Evolutionary conservation across 495 filamentous ascomycete genomes (phyloP).

Genomic region (Aspergillus affinis): DNA sequence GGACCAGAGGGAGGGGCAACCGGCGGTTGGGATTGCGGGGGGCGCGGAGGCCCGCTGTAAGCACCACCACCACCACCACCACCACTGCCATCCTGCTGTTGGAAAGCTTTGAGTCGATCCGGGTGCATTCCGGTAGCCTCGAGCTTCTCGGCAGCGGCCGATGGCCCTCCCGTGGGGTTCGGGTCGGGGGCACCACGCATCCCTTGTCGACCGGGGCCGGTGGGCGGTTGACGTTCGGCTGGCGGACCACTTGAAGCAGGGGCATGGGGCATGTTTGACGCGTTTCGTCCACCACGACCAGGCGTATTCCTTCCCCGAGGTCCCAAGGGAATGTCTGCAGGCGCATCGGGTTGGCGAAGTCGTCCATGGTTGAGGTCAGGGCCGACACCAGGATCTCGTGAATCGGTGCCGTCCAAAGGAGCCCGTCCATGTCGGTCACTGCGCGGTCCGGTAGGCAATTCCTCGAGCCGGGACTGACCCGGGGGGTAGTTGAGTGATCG

Average conservation of each 20-base stretch:
- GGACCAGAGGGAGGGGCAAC: slow-evolving; percentile 41
- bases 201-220: slow-evolving; percentile 36
- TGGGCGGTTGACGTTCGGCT: slow-evolving; percentile 37
- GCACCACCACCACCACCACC: slow-evolving; percentile 5
- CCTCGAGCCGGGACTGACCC: slow-evolving; percentile 29
- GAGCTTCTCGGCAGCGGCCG: slow-evolving; percentile 26
- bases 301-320: slow-evolving; percentile 54
- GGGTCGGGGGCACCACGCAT: slow-evolving; percentile 32
- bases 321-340: slow-evolving; percentile 66
- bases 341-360: slow-evolving; percentile 51
- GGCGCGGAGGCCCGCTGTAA: slow-evolving; percentile 20
- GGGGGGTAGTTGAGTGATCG: slow-evolving; percentile 26
- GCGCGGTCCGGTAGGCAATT: slow-evolving; percentile 43
- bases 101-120: slow-evolving; percentile 44
- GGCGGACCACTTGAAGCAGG: not conserved
- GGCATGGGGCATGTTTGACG: slow-evolving; percentile 4
- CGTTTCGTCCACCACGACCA: slow-evolving; percentile 36
- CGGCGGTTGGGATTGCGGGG: slow-evolving; percentile 23
- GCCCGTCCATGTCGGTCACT: slow-evolving; percentile 30
- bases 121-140: slow-evolving; percentile 48
- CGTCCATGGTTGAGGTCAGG: slow-evolving; percentile 57
- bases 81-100: slow-evolving; percentile 20
- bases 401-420: slow-evolving; percentile 25
- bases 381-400: slow-evolving; percentile 26
- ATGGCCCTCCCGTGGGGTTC: slow-evolving; percentile 22